Conservation (phyloP, 2,329 filamentous ascomycete species). For the Macrophomina phaseolina region DNA sequence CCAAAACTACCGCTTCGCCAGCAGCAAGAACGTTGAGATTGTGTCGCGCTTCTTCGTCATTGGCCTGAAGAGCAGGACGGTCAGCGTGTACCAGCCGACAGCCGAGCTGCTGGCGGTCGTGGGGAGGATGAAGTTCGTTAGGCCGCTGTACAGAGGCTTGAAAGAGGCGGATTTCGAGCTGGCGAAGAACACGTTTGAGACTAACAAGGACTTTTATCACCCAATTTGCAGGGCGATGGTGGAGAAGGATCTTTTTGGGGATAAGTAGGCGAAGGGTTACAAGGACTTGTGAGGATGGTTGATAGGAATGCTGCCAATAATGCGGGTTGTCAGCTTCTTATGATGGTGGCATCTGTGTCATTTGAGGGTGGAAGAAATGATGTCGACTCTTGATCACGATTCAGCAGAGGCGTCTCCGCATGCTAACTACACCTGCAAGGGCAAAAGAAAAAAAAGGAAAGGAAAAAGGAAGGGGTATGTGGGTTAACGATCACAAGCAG, state of each 20-base stretch:
- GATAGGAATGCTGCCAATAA: not conserved
- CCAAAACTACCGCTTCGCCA: constrained; percentile 71
- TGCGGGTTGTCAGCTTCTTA: no score
- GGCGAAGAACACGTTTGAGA: constrained; percentile 82
- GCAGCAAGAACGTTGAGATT: constrained; percentile 86
- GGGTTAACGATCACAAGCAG: no score
- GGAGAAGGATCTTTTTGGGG: constrained; percentile 76
- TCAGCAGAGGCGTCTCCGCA: no score
- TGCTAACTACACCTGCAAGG: no score
- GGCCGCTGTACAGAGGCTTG: constrained; percentile 79
- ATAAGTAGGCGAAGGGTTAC: not conserved
- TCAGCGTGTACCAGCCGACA: constrained; percentile 71
- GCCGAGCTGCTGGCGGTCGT: constrained; percentile 79
- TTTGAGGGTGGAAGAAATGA: no score
- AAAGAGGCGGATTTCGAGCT: constrained; percentile 75
- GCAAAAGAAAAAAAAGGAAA: no score
- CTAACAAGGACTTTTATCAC: constrained; percentile 92
- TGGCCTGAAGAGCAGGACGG: constrained; percentile 75
- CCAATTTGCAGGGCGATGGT: constrained; percentile 86
- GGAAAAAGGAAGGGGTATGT: no score
- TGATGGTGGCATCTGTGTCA: no score
- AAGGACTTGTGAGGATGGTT: not conserved
- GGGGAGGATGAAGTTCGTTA: constrained; percentile 96
- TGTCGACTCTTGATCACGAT: no score
- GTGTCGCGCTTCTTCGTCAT: constrained; percentile 80